A percentile compares a stretch with the other conserved stretches of the same genome.
Conservation (phyloP, 768 basidiomycete genomes). For the Galerina marginata region DNA sequence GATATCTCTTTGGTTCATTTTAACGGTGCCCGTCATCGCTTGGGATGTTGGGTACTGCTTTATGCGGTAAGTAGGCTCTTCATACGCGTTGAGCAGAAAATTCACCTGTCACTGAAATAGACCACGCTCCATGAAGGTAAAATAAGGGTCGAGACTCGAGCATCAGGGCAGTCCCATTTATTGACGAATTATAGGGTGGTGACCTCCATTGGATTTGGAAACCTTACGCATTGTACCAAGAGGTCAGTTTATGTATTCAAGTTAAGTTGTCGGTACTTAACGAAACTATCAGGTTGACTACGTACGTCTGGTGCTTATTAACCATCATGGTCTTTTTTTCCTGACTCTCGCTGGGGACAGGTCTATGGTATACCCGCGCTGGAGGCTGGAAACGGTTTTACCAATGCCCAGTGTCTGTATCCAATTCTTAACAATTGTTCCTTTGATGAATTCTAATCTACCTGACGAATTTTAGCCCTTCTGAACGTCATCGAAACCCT, state of each 20-base stretch:
- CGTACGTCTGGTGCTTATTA: constrained; percentile 26
- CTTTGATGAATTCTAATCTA: background rate
- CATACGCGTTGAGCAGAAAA: background rate
- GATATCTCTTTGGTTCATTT: constrained; percentile 72
- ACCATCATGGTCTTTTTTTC: background rate
- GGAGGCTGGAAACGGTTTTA: constrained; percentile 75
- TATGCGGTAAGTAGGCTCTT: constrained; percentile 57
- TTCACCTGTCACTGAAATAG: constrained; percentile 38
- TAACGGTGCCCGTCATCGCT: constrained; percentile 65
- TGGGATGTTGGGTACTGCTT: constrained; percentile 89
- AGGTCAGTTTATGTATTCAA: constrained; percentile 45
- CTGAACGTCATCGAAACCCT: constrained; percentile 80
- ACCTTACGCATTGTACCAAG: constrained; percentile 80
- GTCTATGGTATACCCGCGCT: constrained; percentile 76
- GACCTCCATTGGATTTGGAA: constrained; percentile 93
- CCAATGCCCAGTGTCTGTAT: constrained; percentile 81
- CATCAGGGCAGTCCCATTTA: background rate
- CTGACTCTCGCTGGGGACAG: constrained; percentile 36
- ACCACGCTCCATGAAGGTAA: constrained; percentile 78
- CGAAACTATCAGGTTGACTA: constrained; percentile 36
- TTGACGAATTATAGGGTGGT: constrained; percentile 55
- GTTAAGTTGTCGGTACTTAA: constrained; percentile 28
- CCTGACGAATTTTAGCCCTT: constrained; percentile 52
- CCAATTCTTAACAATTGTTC: background rate
- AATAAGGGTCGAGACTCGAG: background rate